A percentile compares a stretch with the other conserved stretches of the same genome.
These are phyloP conservation scores for Eragrostis tef DNA, from an alignment of 202 grass and related monocot species.

Conservation along the genomic window DNA sequence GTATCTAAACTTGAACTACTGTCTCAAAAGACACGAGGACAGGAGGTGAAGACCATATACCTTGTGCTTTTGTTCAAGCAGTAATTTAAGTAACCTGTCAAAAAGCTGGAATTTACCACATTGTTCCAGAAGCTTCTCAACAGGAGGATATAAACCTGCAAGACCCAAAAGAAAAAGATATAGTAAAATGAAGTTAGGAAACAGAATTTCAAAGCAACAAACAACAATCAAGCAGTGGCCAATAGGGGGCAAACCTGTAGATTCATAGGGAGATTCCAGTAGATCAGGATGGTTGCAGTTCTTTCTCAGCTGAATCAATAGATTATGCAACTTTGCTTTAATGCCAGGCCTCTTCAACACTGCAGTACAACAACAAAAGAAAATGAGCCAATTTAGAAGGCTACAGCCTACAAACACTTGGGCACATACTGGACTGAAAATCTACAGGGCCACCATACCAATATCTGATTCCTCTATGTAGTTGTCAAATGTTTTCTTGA, in stretches of 20 bases:
- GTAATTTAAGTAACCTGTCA: conserved; percentile 65
- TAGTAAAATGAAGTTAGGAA: conserved; percentile 14
- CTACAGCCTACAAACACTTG: conserved; percentile 15
- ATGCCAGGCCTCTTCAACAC: conserved; percentile 66
- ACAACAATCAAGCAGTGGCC: not conserved
- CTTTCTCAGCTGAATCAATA: conserved; percentile 82
- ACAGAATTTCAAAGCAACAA: not conserved
- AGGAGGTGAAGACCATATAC: conserved; percentile 52
- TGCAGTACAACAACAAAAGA: conserved; percentile 5
- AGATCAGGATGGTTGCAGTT: conserved; percentile 92
- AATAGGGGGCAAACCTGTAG: conserved; percentile 51
- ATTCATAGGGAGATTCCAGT: conserved; percentile 61
- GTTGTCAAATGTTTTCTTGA: conserved; percentile 71
- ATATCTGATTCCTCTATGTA: conserved; percentile 66
- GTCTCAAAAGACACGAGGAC: not conserved
- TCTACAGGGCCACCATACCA: conserved; percentile 32
- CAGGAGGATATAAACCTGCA: conserved; percentile 68
- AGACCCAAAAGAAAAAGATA: conserved; percentile 23
- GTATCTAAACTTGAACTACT: not conserved
- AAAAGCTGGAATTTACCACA: conserved; percentile 89
- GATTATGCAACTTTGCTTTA: conserved; percentile 73
- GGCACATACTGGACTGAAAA: not conserved
- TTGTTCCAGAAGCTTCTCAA: conserved; percentile 79
- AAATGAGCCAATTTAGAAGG: not conserved
- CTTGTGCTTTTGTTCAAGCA: conserved; percentile 82